Percentiles rank a stretch among this genome's conserved stretches.
Conservation (phyloP, 768 basidiomycete species). For the Psilocybe subaeruginosa region DNA sequence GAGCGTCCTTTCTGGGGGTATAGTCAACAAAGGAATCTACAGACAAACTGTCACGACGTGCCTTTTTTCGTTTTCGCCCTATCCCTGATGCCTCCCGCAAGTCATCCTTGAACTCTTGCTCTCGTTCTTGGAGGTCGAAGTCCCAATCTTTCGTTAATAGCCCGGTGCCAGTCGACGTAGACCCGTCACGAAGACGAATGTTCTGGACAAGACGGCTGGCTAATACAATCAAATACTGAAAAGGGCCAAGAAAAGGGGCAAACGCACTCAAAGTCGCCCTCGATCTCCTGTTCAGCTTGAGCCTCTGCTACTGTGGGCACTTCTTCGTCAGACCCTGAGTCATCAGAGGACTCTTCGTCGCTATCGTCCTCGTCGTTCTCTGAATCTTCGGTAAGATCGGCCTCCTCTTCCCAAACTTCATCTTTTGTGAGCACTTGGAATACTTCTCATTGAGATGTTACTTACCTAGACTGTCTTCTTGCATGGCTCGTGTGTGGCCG, state of each 20-base stretch:
- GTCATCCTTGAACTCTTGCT: constrained; percentile 74
- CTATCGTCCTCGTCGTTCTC: constrained; percentile 15
- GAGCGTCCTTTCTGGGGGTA: constrained; percentile 39
- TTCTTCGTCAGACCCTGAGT: constrained; percentile 24
- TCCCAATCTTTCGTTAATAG: constrained; percentile 74
- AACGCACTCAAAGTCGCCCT: constrained; percentile 62
- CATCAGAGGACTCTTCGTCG: constrained; percentile 14
- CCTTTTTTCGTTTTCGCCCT: constrained; percentile 57
- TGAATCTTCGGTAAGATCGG: constrained; percentile 15
- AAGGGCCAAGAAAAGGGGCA: background rate
- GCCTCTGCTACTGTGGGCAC: constrained; percentile 20
- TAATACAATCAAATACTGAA: constrained; percentile 5
- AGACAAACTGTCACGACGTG: constrained; percentile 21
- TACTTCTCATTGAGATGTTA: background rate
- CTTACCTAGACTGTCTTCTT: background rate
- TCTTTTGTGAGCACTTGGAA: background rate
- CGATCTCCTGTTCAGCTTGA: constrained; percentile 47
- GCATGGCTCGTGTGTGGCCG: background rate
- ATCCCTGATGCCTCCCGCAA: constrained; percentile 76
- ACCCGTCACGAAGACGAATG: constrained; percentile 57
- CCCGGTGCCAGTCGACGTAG: constrained; percentile 38
- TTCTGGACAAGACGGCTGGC: constrained; percentile 68
- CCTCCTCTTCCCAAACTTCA: constrained; percentile 8
- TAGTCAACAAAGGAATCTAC: background rate
- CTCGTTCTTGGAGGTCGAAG: constrained; percentile 66